Evolutionary conservation across 2,329 filamentous ascomycete species (phyloP), one percentile per base, ranked within the genome.

Genomic region (Aspergillus udagawae): DNA sequence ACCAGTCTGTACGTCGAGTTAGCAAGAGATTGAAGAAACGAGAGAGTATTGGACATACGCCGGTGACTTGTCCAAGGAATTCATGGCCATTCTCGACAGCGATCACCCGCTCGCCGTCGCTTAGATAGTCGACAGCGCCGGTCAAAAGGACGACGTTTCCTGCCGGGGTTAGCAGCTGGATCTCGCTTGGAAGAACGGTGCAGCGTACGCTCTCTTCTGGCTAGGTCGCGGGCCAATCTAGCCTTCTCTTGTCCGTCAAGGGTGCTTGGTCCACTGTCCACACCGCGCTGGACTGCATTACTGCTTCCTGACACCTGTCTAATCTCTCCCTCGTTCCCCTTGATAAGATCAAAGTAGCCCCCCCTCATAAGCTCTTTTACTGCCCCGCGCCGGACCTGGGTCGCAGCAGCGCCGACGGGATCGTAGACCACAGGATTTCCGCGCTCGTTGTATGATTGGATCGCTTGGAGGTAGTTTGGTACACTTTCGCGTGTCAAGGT

Each of bases 281-380:
- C 93, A 51, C 93, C 93, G 47, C 88, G 86, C 74, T 97, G 93
- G 61, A 86, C 83, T 2, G 79, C 75, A 10, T 73, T 73, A 25
- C 70, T 75, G 47, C 82, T 79, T 45, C 88, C 88, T 42, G 82
- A 83, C 0, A 93, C 86, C 2, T 89, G 86, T 50, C 83, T 80
- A 60, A 97, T 92, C 73, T 97, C 94, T 54, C 88, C 86, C 70
- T 95, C 91, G 74, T 97, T 97, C 51, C 93, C 93, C 72, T 97
- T 97, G 75, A 97, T 92, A 45, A 97, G 80, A 72, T 91, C 86
- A 66, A 96, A 90, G 72, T 90, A 90, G 42, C 91, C 92, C 2
- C 80, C 82, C 0, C 83, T 78, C 68, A 97, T 80, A 41, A 97
- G 83, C 1, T 81, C 81, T 57, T 85, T 84, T 28, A 93, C 85